Evolutionary conservation across 2,329 filamentous ascomycete genomes (phyloP).

Genomic region (Diaporthe eres): DNA sequence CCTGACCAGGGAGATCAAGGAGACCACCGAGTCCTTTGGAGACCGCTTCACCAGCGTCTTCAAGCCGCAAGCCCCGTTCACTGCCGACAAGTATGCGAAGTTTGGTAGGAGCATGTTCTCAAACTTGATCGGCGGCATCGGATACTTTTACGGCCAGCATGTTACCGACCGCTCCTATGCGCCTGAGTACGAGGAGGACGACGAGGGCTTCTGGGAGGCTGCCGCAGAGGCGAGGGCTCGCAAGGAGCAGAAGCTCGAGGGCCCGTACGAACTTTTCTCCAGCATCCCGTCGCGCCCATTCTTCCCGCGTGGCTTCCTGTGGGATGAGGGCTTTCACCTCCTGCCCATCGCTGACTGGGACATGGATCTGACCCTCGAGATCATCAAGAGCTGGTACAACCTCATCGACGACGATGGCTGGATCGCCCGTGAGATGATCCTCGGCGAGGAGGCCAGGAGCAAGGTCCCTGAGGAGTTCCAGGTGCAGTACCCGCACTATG

Average conservation of each 20-base stretch:
- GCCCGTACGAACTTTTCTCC: slow-evolving; percentile 90
- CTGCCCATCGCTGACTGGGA: slow-evolving; percentile 95
- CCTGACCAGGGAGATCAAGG: slow-evolving; percentile 78
- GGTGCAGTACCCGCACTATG: slow-evolving; percentile 95
- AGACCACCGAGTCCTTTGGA: slow-evolving; percentile 77
- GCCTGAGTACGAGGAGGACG: slow-evolving; percentile 94
- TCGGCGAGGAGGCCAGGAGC: slow-evolving; percentile 91
- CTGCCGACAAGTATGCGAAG: slow-evolving; percentile 77
- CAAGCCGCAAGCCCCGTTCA: slow-evolving; percentile 82
- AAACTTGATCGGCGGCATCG: slow-evolving; percentile 93
- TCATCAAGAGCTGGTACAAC: slow-evolving; percentile 95
- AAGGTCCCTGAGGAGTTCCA: slow-evolving; percentile 96
- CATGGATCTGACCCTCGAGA: slow-evolving; percentile 86
- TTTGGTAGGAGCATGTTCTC: slow-evolving; percentile 95
- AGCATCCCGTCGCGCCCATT: slow-evolving; percentile 94
- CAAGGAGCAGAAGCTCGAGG: slow-evolving; percentile 78
- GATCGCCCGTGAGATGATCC: slow-evolving; percentile 96
- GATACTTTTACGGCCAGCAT: slow-evolving; percentile 92
- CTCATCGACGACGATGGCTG: slow-evolving; percentile 97
- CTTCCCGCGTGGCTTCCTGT: slow-evolving; percentile 96
- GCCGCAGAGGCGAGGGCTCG: slow-evolving; percentile 83
- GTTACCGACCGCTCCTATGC: slow-evolving; percentile 92
- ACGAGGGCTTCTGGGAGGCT: slow-evolving; percentile 96
- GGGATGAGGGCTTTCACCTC: slow-evolving; percentile 98
- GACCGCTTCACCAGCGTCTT: slow-evolving; percentile 82